phyloP scores from a whole-genome alignment of 305 asterid species.

The Salvia sclarea region DNA sequence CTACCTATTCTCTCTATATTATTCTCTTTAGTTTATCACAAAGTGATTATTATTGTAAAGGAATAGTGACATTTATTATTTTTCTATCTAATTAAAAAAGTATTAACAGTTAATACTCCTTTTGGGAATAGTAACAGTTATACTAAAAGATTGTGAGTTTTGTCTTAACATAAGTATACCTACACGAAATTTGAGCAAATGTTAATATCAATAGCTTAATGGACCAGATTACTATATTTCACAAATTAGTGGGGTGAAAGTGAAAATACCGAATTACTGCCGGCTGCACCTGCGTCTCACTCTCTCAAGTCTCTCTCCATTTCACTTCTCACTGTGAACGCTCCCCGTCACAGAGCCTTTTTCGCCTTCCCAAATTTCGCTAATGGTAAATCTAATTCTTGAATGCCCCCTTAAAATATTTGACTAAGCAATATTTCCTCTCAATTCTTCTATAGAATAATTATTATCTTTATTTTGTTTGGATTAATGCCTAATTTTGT shows the following conservation, averaged over 20 bases:
- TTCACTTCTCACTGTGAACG: slow-evolving; percentile 4
- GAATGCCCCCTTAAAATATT: slow-evolving; percentile 10
- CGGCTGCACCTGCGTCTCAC: neutral
- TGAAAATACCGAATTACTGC: slow-evolving; percentile 12
- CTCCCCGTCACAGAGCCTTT: neutral
- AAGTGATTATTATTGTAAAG: too few relatives aligned
- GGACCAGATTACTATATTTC: neutral
- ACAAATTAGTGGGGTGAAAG: slow-evolving; percentile 20
- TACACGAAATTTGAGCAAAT: neutral
- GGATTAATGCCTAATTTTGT: slow-evolving; percentile 16
- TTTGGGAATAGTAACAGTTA: too few relatives aligned
- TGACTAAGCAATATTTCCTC: slow-evolving; percentile 4
- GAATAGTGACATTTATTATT: too few relatives aligned
- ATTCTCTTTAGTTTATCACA: too few relatives aligned
- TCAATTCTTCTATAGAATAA: slow-evolving; percentile 15
- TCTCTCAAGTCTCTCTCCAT: neutral
- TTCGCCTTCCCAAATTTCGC: slow-evolving; percentile 23
- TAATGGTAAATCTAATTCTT: slow-evolving; percentile 42
- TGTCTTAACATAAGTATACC: too few relatives aligned
- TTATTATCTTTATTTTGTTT: slow-evolving; percentile 2
- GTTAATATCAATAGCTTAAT: neutral
- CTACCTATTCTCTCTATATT: too few relatives aligned
- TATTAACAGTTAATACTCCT: too few relatives aligned
- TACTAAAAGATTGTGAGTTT: too few relatives aligned
- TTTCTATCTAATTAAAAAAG: too few relatives aligned